A percentile compares a stretch with the other conserved stretches of the same genome.
phyloP scores from a whole-genome alignment of 1,139 yeast species.

The Suhomyces panamericanus region DNA sequence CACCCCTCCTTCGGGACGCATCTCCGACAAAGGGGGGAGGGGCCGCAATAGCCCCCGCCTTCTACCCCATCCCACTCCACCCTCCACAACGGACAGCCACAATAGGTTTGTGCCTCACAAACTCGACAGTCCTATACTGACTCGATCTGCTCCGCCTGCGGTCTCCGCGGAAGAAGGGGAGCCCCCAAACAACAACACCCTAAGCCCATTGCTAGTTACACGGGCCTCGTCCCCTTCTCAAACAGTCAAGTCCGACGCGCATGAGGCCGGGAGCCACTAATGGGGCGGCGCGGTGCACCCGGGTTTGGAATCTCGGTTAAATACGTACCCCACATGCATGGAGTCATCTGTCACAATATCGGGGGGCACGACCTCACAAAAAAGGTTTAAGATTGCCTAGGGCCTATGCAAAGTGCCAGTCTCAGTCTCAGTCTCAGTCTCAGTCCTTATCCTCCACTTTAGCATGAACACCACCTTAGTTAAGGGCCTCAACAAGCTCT shows the following conservation, averaged over 20 bases:
- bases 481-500: conserved; percentile 17
- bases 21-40: not conserved
- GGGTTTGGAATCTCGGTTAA: conserved; percentile 5
- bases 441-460: not conserved
- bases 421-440: no score
- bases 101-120: not conserved
- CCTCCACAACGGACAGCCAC: not conserved
- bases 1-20: not conserved
- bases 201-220: not conserved
- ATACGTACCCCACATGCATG: conserved; percentile 12
- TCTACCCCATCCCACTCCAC: not conserved
- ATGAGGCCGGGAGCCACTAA: not conserved
- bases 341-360: conserved; percentile 1
- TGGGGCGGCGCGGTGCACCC: conserved; percentile 2
- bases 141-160: not conserved
- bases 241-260: conserved; percentile 2
- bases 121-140: no score
- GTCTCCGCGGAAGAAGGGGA: not conserved
- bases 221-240: not conserved
- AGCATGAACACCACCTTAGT: conserved; percentile 12
- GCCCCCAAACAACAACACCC: no score
- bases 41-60: not conserved
- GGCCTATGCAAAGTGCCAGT: not conserved
- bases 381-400: conserved; percentile 4
- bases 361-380: conserved; percentile 4